Evolutionary conservation across 2,329 filamentous ascomycete genomes (phyloP), one percentile per base, ranked within the genome.

Genomic region (Graphiopsis chlorocephala): DNA sequence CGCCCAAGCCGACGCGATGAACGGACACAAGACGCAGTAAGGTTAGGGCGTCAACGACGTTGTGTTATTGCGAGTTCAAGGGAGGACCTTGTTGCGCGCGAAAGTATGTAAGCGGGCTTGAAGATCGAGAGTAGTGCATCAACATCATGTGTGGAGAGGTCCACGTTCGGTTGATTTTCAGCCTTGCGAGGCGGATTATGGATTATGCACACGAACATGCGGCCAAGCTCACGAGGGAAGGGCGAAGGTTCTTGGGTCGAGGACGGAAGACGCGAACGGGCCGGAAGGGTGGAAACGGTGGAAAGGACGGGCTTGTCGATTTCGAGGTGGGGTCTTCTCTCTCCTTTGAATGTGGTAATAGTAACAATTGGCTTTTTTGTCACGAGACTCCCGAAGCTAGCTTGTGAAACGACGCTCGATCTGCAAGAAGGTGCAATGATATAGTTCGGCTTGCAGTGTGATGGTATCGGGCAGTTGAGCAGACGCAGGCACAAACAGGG

Each of bases 241-340:
- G n/a, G 50, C 50, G 7, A 53, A 31, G 29, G 28, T 31, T 53
- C 50, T 53, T 53, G 50, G 50, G 26, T 53, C 26, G 26, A 52
- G 52, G 20, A 56, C 31, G 48, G 26, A 52, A 20, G 23, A 56
- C 17, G 28, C 50, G 50, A 38, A 31, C 53, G 53, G 53, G 53
- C 53, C 53, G 53, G 26, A n/a, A n/a, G 17, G 23, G 50, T 53
- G 50, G 17, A 53, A 53, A 38, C 23, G 53, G n/a, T 56, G 52
- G 52, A 56, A 56, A 29, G 52, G 52, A 56, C 53, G 53, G 53
- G 53, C 53, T 56, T 56, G 53, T 25, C 28, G 31, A 12, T 38
- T 56, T 56, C 53, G 31, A 23, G 29, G 53, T 38, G 53, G 53
- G 53, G 29, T 56, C 47, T 48, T 4, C n/a, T 14, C 11, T 31